Percentiles rank a stretch among this genome's conserved stretches.
These are phyloP conservation scores for Leccinum truebloodii DNA, from an alignment of 768 basidiomycete species.

Conservation along the genomic window DNA sequence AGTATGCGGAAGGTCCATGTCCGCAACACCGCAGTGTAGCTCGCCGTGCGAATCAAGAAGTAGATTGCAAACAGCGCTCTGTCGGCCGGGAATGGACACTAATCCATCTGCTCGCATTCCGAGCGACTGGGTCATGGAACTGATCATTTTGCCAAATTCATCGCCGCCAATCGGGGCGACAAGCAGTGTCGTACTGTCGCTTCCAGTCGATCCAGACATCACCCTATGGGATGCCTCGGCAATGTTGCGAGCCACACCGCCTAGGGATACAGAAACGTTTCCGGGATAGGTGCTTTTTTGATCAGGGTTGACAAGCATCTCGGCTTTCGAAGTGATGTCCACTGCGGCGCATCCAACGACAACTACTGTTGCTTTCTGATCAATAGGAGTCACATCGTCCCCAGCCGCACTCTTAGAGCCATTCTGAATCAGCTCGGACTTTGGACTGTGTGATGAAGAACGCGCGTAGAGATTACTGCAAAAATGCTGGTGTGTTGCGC, in stretches of 20 bases:
- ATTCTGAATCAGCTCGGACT: background rate
- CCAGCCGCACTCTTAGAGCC: background rate
- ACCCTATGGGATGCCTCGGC: constrained; percentile 85
- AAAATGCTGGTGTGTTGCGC: constrained; percentile 14
- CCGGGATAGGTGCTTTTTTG: constrained; percentile 82
- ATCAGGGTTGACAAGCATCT: constrained; percentile 33
- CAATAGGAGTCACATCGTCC: constrained; percentile 6
- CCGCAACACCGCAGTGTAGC: constrained; percentile 85
- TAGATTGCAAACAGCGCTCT: constrained; percentile 87
- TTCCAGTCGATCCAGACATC: constrained; percentile 35
- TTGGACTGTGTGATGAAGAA: background rate
- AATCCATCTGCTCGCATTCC: constrained; percentile 87
- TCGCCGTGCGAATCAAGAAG: constrained; percentile 70
- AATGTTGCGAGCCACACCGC: constrained; percentile 95
- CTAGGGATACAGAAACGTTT: constrained; percentile 65
- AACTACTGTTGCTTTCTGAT: constrained; percentile 48
- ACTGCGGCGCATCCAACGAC: constrained; percentile 88
- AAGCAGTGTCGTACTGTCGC: constrained; percentile 48
- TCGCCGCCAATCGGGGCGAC: constrained; percentile 80
- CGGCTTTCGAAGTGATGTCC: constrained; percentile 72
- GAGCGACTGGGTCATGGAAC: constrained; percentile 51
- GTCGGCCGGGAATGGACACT: constrained; percentile 39
- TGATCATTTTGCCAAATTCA: constrained; percentile 68
- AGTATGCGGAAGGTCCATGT: constrained; percentile 73
- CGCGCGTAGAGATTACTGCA: background rate